Evolutionary conservation across 306 rosid species (phyloP), one percentile per base, ranked within the genome.

Genomic region (Betula pendula): DNA sequence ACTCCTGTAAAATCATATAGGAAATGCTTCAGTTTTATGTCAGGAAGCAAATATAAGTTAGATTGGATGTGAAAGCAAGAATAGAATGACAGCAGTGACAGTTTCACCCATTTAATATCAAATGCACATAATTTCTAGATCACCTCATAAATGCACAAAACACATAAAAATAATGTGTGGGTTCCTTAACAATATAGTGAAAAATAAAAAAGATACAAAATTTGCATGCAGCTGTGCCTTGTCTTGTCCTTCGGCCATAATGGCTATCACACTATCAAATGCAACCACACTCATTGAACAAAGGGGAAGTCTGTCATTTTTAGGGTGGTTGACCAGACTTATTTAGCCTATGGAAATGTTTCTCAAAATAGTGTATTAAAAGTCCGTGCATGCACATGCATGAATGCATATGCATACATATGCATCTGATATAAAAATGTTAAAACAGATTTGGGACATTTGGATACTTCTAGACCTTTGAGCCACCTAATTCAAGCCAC

Each of bases 1-100:
- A 92, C 91, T 44, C 97, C 97, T 94, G 70, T 71, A 82, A 47
- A 78, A 20, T 78, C 84, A 79, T 53, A 56, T 69, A 80, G 81
- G 66, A 69, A 74, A 79, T 9, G 63, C 70, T 74, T 85, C 67
- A 76, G 8, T 53, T 22, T 70, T 75, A 71, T 48, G 49, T 19
- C 51, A 72, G 77, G 60, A 38, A 16, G 35, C 66, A 43, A 73
- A 73, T 4, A 5, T 50, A 70, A 47, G 48, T 62, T 56, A 52
- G 49, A 77, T 66, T 45, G 19, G 59, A 14, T 69, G 65, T 67
- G 48, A 38, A 35, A 43, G 66, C 25, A 49, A 58, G 48, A 58
- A 10, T n/a, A 50, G 29, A 38, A 71, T 42, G 70, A 56, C 25
- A 52, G 55, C 17, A 45, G 14, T 5, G 45, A 50, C 49, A 67